phyloP scores from a whole-genome alignment of 1,284 basidiomycete species.

The Meira nashicola region DNA sequence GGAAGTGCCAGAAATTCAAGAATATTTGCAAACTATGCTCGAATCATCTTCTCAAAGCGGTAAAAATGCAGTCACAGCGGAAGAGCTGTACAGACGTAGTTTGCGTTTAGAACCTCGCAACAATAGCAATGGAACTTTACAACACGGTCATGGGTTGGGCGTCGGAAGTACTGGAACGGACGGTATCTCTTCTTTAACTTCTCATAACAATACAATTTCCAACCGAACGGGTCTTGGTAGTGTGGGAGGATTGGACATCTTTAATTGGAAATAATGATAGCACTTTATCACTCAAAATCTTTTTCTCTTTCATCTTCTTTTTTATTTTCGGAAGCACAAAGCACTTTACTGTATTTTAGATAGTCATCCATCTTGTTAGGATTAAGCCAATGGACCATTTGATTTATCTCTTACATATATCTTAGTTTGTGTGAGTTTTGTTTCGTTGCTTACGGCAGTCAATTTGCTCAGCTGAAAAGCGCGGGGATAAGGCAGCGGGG shows the following conservation, averaged over 20 bases:
- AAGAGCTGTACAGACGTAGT: constrained; percentile 47
- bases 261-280: constrained; percentile 31
- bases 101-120: constrained; percentile 47
- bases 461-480: too few relatives aligned
- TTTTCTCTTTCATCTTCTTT: too few relatives aligned
- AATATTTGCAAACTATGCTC: constrained; percentile 59
- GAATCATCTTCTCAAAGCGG: constrained; percentile 24
- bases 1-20: constrained; percentile 76
- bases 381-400: too few relatives aligned
- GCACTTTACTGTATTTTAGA: too few relatives aligned
- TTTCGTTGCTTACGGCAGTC: too few relatives aligned
- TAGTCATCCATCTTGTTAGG: too few relatives aligned
- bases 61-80: constrained; percentile 32
- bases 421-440: too few relatives aligned
- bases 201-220: constrained; percentile 16
- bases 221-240: constrained; percentile 22
- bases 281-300: too few relatives aligned
- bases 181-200: too few relatives aligned
- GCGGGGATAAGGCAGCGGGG: too few relatives aligned
- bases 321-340: too few relatives aligned
- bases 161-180: background rate
- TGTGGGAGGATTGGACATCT: constrained; percentile 34
- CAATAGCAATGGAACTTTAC: background rate
- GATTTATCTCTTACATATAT: too few relatives aligned
- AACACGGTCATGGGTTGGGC: constrained; percentile 3